Percentiles rank a stretch among this genome's conserved stretches.
Evolutionary conservation across 1,284 basidiomycete species (phyloP).

Genomic region (Irpex lacteus): DNA sequence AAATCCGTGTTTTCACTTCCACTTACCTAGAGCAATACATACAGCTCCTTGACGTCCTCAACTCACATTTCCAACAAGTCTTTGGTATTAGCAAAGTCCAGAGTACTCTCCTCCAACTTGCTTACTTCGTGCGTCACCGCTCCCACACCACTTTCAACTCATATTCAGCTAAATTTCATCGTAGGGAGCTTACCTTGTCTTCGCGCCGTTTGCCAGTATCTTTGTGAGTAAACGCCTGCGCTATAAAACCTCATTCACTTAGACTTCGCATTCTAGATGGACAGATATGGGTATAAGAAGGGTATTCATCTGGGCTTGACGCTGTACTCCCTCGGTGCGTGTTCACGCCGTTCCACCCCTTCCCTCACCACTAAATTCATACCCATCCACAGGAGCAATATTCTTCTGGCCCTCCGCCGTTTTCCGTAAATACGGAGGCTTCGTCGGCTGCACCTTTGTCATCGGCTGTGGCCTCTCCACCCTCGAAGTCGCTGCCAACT

Average conservation of each 20-base stretch:
- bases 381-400: slow-evolving; percentile 47
- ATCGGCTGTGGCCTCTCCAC: slow-evolving; percentile 71
- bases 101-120: slow-evolving; percentile 82
- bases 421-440: slow-evolving; percentile 66
- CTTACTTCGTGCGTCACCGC: slow-evolving; percentile 62
- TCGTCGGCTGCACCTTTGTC: slow-evolving; percentile 70
- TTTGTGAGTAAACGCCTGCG: slow-evolving; percentile 37
- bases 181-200: slow-evolving; percentile 70
- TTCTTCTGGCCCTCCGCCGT: slow-evolving; percentile 82
- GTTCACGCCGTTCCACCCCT: not conserved
- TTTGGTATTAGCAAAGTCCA: slow-evolving; percentile 74
- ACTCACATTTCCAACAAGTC: slow-evolving; percentile 76
- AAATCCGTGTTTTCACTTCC: not conserved
- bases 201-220: slow-evolving; percentile 54
- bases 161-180: not conserved
- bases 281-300: slow-evolving; percentile 59
- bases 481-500: slow-evolving; percentile 76
- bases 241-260: slow-evolving; percentile 2
- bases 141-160: not conserved
- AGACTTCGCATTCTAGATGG: slow-evolving; percentile 42
- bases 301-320: slow-evolving; percentile 68
- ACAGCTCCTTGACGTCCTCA: slow-evolving; percentile 82
- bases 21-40: slow-evolving; percentile 16
- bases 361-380: slow-evolving; percentile 6
- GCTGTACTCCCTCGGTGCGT: slow-evolving; percentile 63